These are phyloP conservation scores for Platanus orientalis DNA, from an alignment of 164 flowering plant genomes.

Conservation along the genomic window DNA sequence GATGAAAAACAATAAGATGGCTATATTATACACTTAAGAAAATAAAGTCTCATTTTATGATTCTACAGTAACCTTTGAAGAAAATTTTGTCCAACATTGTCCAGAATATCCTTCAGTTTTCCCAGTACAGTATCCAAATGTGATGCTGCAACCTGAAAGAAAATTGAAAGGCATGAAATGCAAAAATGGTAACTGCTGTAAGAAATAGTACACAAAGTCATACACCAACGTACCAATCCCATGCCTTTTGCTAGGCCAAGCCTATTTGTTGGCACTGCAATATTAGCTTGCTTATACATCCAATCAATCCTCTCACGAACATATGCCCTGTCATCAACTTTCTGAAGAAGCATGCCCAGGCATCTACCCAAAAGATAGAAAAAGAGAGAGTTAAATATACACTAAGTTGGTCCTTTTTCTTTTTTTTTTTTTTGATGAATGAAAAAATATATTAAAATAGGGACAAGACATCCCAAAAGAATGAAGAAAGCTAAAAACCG, in stretches of 20 bases:
- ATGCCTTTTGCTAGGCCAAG: slow-evolving; percentile 95
- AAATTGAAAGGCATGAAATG: not conserved
- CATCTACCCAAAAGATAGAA: slow-evolving; percentile 46
- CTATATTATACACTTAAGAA: too few relatives aligned
- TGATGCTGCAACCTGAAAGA: slow-evolving; percentile 84
- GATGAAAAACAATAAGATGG: too few relatives aligned
- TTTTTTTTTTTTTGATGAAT: too few relatives aligned
- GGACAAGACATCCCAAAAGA: too few relatives aligned
- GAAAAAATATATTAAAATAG: too few relatives aligned
- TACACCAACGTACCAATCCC: slow-evolving; percentile 70
- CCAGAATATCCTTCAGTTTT: slow-evolving; percentile 81
- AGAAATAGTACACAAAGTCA: not conserved
- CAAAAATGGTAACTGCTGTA: not conserved
- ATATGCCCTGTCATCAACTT: slow-evolving; percentile 68
- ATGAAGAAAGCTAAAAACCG: too few relatives aligned
- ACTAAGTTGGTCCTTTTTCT: too few relatives aligned
- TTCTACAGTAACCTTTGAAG: slow-evolving; percentile 51
- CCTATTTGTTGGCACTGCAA: slow-evolving; percentile 70
- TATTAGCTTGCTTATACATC: slow-evolving; percentile 84
- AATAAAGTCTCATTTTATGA: not conserved
- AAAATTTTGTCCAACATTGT: slow-evolving; percentile 62
- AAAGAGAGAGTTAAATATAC: too few relatives aligned
- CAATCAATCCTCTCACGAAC: slow-evolving; percentile 77
- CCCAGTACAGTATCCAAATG: slow-evolving; percentile 94
- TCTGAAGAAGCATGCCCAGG: slow-evolving; percentile 87